Conservation (phyloP, 1,284 basidiomycete species). For the Meira miltonrushii region DNA sequence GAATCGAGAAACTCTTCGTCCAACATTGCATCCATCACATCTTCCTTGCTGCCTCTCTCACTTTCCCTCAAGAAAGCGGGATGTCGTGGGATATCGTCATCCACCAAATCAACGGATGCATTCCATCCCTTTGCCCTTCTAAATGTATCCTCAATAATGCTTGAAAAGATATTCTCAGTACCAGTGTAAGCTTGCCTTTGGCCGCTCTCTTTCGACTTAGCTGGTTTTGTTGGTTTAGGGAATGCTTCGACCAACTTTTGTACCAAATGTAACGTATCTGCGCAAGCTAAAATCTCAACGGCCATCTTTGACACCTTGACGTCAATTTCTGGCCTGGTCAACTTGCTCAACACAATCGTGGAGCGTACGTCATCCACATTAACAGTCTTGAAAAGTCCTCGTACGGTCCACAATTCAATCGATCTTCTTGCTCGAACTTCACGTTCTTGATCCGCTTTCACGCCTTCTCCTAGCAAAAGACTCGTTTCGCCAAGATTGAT, state of each 20-base stretch:
- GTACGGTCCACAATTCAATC: constrained; percentile 23
- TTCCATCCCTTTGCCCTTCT: constrained; percentile 59
- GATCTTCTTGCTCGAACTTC: constrained; percentile 4
- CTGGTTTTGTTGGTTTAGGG: background rate
- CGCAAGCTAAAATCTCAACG: constrained; percentile 26
- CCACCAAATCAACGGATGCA: constrained; percentile 76
- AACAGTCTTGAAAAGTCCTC: constrained; percentile 43
- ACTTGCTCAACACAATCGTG: constrained; percentile 23
- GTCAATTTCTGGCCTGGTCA: constrained; percentile 39
- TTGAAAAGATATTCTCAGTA: constrained; percentile 55
- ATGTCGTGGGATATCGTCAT: constrained; percentile 84
- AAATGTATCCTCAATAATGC: constrained; percentile 80
- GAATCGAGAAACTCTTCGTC: background rate
- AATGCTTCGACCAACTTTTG: constrained; percentile 13
- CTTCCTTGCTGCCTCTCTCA: background rate
- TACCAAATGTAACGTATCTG: constrained; percentile 30
- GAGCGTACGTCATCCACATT: constrained; percentile 45
- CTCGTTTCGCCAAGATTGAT: constrained; percentile 1
- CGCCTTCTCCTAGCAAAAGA: too few relatives aligned
- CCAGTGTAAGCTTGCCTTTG: background rate
- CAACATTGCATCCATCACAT: background rate
- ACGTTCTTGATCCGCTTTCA: background rate
- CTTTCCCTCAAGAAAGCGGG: constrained; percentile 64
- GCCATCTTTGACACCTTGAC: constrained; percentile 28
- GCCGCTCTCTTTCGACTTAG: constrained; percentile 1